Conservation (phyloP, 2,329 filamentous ascomycete genomes). For the Arthrobotrys musiformis region DNA sequence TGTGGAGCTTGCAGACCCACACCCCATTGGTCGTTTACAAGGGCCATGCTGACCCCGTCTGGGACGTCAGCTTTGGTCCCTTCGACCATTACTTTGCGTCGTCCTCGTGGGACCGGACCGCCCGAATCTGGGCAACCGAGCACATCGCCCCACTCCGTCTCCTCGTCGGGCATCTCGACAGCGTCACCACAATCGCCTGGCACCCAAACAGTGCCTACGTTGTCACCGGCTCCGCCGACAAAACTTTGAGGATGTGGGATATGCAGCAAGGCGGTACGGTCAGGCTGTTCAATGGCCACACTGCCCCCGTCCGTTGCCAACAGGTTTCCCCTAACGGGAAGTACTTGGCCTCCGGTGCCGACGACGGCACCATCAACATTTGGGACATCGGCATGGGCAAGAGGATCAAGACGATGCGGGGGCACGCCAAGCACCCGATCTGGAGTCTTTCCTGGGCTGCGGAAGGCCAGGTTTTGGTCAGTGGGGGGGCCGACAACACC, state of each 20-base stretch:
- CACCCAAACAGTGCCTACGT: slow-evolving; percentile 94
- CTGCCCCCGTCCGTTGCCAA: slow-evolving; percentile 83
- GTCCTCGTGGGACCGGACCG: slow-evolving; percentile 87
- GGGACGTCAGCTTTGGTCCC: slow-evolving; percentile 88
- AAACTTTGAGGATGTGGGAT: slow-evolving; percentile 97
- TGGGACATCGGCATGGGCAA: slow-evolving; percentile 92
- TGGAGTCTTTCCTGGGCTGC: slow-evolving; percentile 93
- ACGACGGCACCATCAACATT: slow-evolving; percentile 87
- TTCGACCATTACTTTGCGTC: slow-evolving; percentile 95
- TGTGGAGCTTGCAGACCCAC: slow-evolving; percentile 94
- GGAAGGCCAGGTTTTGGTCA: slow-evolving; percentile 89
- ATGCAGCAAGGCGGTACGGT: slow-evolving; percentile 87
- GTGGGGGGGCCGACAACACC: slow-evolving; percentile 89
- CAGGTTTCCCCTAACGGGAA: slow-evolving; percentile 89
- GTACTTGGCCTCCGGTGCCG: slow-evolving; percentile 89
- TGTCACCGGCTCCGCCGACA: slow-evolving; percentile 92
- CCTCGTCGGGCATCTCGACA: slow-evolving; percentile 90
- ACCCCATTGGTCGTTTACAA: slow-evolving; percentile 94
- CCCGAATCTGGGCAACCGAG: slow-evolving; percentile 90
- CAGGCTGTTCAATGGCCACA: slow-evolving; percentile 90
- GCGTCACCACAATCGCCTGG: slow-evolving; percentile 91
- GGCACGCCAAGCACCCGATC: slow-evolving; percentile 91
- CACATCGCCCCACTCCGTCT: slow-evolving; percentile 88
- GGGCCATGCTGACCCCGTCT: slow-evolving; percentile 88
- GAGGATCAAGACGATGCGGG: slow-evolving; percentile 89